Evolutionary conservation across 2,329 filamentous ascomycete species (phyloP).

Genomic region (Calycina marina): DNA sequence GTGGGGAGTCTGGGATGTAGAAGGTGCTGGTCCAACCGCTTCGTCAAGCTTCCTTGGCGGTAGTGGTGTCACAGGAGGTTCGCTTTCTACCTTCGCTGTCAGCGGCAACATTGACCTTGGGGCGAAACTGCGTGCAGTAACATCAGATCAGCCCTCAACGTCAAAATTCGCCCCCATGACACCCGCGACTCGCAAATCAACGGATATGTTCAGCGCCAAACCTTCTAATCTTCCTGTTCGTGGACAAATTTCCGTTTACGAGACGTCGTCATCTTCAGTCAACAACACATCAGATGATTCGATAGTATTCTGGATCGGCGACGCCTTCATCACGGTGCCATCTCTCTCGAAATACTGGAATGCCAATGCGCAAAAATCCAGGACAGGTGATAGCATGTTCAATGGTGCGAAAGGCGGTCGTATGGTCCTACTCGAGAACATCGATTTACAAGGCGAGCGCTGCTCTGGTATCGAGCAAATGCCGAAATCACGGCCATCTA

Average conservation of each 20-base stretch:
- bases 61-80: constrained; percentile 35
- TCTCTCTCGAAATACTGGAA: constrained; percentile 21
- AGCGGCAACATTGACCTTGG: constrained; percentile 47
- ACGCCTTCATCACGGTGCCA: constrained; percentile 20
- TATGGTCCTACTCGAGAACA: constrained; percentile 17
- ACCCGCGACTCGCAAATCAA: constrained; percentile 35
- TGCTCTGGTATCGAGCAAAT: constrained; percentile 21
- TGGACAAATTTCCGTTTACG: constrained; percentile 20
- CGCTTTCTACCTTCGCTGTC: constrained; percentile 41
- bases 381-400: constrained; percentile 15
- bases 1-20: constrained; percentile 55
- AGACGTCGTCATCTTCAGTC: constrained; percentile 14
- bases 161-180: constrained; percentile 50
- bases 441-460: constrained; percentile 21
- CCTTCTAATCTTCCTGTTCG: constrained; percentile 6
- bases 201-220: constrained; percentile 16
- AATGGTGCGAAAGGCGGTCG: constrained; percentile 11
- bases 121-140: constrained; percentile 12
- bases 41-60: constrained; percentile 27
- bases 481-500: constrained; percentile 5
- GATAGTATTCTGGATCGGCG: constrained; percentile 22
- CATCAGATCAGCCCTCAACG: constrained; percentile 18
- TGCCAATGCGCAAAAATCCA: constrained; percentile 12
- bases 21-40: constrained; percentile 37
- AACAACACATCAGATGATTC: constrained; percentile 19